Base-by-base conservation (phyloP, 129 eudicot genomes). In the Chrysanthemum makinoi region DNA sequence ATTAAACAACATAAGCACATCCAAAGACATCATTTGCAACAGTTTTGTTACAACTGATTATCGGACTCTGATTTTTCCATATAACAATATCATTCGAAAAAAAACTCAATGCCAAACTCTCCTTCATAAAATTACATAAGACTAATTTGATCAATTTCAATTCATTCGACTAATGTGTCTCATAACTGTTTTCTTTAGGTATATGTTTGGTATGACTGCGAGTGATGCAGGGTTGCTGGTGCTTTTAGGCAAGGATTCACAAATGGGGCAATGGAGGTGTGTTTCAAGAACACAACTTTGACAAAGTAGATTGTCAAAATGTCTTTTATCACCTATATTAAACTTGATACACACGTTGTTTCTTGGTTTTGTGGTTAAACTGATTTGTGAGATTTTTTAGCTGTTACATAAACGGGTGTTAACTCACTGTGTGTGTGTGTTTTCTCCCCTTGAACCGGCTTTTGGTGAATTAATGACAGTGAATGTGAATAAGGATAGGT, bases 251-350 rank as follows among this genome's bases (percentile, higher is more conserved):
- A 81, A 79, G 78, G 86, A 83, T 22, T 81, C 92, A 17, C 81
- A 80, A 39, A 64, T 82, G 58, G 95, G 83, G 57, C 91, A 83
- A 46, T 82, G 91, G 95, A 88, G 92, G 77, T 78, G 84, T 62
- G 66, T 87, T 48, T 81, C 97, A 72, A 70, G 72, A 28, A 70
- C 77, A 77, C 81, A 64, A 70, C 61, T 77, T 43, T 71, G 59
- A 68, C 26, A 16, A 43, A 43, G 6, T 44, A 33, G 73, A 75
- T 39, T 15, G 53, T 75, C 57, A 66, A 55, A 75, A 0, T 73
- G 19, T 62, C 2, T 4, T 39, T 22, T 73, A 39, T 35, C 33
- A 53, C 48, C 10, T 5, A 10, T 19, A 22, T 30, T 15, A n/a
- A 12, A 33, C 46, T 3, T 35, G 9, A 44, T 0, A 12, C 19